A percentile compares a stretch with the other conserved stretches of the same genome.
phyloP scores from a whole-genome alignment of 768 basidiomycete species.

The Calocybe gangraenosa region DNA sequence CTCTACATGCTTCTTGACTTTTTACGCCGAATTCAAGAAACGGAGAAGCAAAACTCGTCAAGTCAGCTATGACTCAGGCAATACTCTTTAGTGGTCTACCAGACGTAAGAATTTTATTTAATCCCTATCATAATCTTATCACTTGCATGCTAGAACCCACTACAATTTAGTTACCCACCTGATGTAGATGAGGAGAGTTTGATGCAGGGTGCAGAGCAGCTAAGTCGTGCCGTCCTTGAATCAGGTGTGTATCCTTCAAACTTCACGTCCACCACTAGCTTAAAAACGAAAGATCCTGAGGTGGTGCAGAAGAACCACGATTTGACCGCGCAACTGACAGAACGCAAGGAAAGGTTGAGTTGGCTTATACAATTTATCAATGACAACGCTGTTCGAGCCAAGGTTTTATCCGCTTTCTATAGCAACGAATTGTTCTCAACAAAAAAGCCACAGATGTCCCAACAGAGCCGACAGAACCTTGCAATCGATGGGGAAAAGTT shows the following conservation, averaged over 20 bases:
- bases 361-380: slow-evolving; percentile 91
- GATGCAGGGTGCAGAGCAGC: slow-evolving; percentile 75
- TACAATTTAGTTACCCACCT: slow-evolving; percentile 78
- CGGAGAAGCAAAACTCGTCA: slow-evolving; percentile 64
- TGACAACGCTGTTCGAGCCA: slow-evolving; percentile 73
- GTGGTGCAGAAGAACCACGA: slow-evolving; percentile 76
- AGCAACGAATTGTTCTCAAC: background rate
- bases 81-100: slow-evolving; percentile 72
- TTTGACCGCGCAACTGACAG: slow-evolving; percentile 69
- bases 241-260: slow-evolving; percentile 47
- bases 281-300: slow-evolving; percentile 44
- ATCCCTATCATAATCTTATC: background rate
- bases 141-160: slow-evolving; percentile 51
- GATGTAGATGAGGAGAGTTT: slow-evolving; percentile 75
- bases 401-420: slow-evolving; percentile 39
- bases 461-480: slow-evolving; percentile 68
- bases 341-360: slow-evolving; percentile 69
- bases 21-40: slow-evolving; percentile 31
- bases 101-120: slow-evolving; percentile 35
- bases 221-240: slow-evolving; percentile 64
- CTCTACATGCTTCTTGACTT: background rate
- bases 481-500: slow-evolving; percentile 85
- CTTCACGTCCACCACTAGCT: slow-evolving; percentile 2
- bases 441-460: slow-evolving; percentile 60
- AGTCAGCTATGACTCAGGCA: slow-evolving; percentile 79